Evolutionary conservation across 441 rosid species (phyloP), one percentile per base, ranked within the genome.

Genomic region (Sinapis alba): DNA sequence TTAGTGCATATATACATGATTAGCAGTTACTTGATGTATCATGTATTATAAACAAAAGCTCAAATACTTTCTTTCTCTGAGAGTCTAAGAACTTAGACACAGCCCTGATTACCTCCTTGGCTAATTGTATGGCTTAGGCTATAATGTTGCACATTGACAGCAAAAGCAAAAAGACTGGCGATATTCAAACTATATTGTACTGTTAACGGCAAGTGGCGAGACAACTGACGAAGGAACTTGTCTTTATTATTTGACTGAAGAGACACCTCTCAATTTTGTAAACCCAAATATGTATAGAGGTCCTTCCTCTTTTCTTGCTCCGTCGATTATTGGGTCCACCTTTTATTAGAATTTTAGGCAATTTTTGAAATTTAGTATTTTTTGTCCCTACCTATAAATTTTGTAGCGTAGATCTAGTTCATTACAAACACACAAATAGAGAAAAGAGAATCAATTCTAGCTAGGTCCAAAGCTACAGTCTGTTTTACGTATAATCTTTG

Each of bases 231-330:
- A 64, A 8, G 45, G 67, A 64, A 21, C 1, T 70, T 70, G 66
- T 76, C 66, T 28, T 32, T 45, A 63, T 56, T 41, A 76, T 56
- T 57, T 70, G 71, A 76, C 66, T 45, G 23, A 76, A 63, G 56
- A 27, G 60, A 56, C 51, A 62, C 1, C 7, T 26, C 32, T 67
- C 56, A 16, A 23, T 50, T 75, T 68, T 69, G n/a, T 26, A 20
- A 76, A 68, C 45, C 54, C 65, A 67, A 7, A 67, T 24, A 47
- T 15, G 30, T 8, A 27, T 57, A 30, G 68, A 41, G 41, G 56
- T 63, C 43, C 19, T 51, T 38, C 63, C 74, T 51, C 69, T 68
- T 62, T 19, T 62, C 69, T 24, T 75, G 69, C 64, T 54, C 18
- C 51, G 54, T 68, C 59, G 32, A 34, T 32, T 16, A 64, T 70